Conservation (phyloP, 2,329 filamentous ascomycete genomes). For the Gremmenia infestans region DNA sequence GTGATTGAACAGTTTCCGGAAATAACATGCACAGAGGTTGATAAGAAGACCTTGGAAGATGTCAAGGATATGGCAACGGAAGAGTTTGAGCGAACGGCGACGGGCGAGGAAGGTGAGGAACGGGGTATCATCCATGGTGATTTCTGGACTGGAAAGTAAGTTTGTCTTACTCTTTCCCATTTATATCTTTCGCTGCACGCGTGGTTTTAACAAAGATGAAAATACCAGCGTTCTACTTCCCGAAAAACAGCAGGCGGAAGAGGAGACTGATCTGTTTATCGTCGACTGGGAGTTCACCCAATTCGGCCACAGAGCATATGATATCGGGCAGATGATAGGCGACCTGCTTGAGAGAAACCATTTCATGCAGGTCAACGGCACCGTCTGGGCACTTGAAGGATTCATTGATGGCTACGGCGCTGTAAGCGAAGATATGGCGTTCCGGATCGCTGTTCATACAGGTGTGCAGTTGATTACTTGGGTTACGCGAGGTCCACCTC, state of each 20-base stretch:
- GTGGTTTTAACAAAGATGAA: background rate
- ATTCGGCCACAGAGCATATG: constrained; percentile 43
- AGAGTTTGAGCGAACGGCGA: constrained; percentile 34
- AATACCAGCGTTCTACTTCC: constrained; percentile 40
- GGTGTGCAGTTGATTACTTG: constrained; percentile 50
- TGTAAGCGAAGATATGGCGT: constrained; percentile 43
- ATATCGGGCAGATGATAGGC: constrained; percentile 55
- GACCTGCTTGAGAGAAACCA: constrained; percentile 52
- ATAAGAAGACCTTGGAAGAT: constrained; percentile 39
- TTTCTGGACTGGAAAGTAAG: constrained; percentile 56
- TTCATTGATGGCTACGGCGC: constrained; percentile 45
- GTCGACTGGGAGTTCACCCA: constrained; percentile 56
- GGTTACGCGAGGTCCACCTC: constrained; percentile 29
- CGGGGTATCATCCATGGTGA: constrained; percentile 48
- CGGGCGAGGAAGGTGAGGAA: constrained; percentile 9
- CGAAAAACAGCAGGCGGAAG: constrained; percentile 29
- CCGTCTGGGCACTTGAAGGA: constrained; percentile 45
- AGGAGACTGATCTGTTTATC: constrained; percentile 40
- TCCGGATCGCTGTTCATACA: constrained; percentile 47
- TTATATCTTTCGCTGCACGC: background rate
- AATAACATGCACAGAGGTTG: constrained; percentile 35
- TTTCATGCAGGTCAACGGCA: constrained; percentile 45
- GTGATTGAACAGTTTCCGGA: constrained; percentile 38
- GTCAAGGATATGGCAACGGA: constrained; percentile 39
- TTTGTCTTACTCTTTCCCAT: constrained; percentile 10